Evolutionary conservation across 225 moss, liverwort and hornwort species (phyloP), one percentile per base, ranked within the genome.

Genomic region (Physcomitrellopsis africana): DNA sequence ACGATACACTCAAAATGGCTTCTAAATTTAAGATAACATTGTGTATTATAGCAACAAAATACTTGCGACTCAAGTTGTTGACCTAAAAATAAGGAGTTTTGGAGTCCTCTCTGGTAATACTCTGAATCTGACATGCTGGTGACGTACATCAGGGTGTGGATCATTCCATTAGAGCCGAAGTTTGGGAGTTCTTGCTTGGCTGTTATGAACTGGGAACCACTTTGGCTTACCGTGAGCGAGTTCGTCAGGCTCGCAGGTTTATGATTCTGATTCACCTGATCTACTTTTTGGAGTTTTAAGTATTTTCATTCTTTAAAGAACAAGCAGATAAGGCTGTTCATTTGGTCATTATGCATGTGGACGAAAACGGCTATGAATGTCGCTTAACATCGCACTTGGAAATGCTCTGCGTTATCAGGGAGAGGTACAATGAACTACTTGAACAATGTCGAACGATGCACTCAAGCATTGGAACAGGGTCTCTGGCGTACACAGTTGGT

Each of bases 101-200:
- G 54, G 41, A 71, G 51, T 10, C 68, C 71, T 47, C 32, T 58
- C 17, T 72, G 78, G 32, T 72, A 52, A 52, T 32, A 60, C 52
- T 29, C 29, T 74, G 43, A 46, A 52, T 75, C 72, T 86, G 80
- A 77, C 80, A 69, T 76, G 74, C 67, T 78, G 71, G 73, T 67
- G 69, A 67, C 81, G 74, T 84, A 77, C 78, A 78, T 81, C 69
- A 92, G 92, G 95, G 95, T 74, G 91, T 95, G 86, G 89, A 95
- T 79, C 93, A 89, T 76, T 89, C 95, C 73, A 93, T 95, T 67
- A 89, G 95, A 71, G 86, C 89, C 17, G 91, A 95, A 85, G 93
- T 95, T 61, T 95, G 95, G 95, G 95, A 95, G 85, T 95, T 93
- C 64, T 70, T 95, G 72, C 88, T 95, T 48, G 95, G 95, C 70